Evolutionary conservation across 192 early-diverging fungal species (phyloP), one percentile per base, ranked within the genome.

Genomic region (Gigaspora rosea): DNA sequence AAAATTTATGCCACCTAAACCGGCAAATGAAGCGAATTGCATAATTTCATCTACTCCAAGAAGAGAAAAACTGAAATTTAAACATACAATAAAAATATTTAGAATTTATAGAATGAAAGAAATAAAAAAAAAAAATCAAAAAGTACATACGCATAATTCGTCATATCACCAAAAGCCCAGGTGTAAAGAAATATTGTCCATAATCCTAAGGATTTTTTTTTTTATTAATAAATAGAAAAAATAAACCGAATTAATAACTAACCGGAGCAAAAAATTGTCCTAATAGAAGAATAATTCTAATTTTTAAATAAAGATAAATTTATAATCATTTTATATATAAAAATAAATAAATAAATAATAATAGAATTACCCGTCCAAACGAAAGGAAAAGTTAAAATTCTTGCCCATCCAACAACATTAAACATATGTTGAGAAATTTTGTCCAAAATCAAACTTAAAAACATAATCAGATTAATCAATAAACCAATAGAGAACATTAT

Each of bases 1-100:
- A 22, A 73, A 73, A 58, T 73, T 59, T 47, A 73, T 56, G 18
- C 71, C 71, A 5, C 71, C 33, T 48, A 73, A 20, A 36, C 71
- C 71, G 1, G 71, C 56, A 22, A 73, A 59, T 36, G 71, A 73
- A 13, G 71, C 71, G 11, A 73, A 47, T 57, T 73, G 71, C 16
- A 36, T 36, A 0, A 73, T 56, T 20, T 73, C 71, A 9, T 46
- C 36, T 4, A 46, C 20, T 46, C 33, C 33, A 36, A 73, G 58
- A 2, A 59, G 22, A 2, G 9, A 1, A 73, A 47, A 47, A 7
- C 52, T 58, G 20, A n/a, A n/a, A n/a, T n/a, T n/a, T n/a, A n/a
- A n/a, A n/a, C n/a, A 41, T 41, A 41, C 2, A 2, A 20, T 41
- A 47, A 16, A 46, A 36, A 58, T 22, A n/a, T 35, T 71, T 35